Evolutionary conservation across 306 rosid genomes (phyloP), one percentile per base, ranked within the genome.

Genomic region (Prunus davidiana): DNA sequence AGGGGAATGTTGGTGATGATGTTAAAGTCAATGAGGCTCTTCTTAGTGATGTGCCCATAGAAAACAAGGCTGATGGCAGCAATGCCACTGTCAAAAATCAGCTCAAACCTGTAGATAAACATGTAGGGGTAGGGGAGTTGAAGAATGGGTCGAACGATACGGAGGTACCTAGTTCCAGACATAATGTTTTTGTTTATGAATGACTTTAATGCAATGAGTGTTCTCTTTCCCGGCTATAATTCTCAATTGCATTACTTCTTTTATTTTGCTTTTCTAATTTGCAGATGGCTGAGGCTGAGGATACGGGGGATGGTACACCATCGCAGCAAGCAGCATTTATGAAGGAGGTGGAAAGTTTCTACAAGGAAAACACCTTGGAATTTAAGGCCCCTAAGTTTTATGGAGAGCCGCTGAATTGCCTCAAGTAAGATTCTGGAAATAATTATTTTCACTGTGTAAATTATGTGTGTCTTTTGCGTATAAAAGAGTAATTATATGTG

Each of bases 381-480:
- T 92, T 92, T 78, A 92, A 90, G 85, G 82, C 97, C 75, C 93
- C 93, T 24, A 92, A 90, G 80, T 92, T 92, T 80, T 90, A 92
- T 63, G 93, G 96, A 57, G 93, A 81, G 74, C 89, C 91, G 8
- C 87, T 92, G n/a, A 92, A 90, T 82, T 92, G 93, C 71, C 90
- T 92, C 8, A 92, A 92, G 97, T 89, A 88, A 30, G 93, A 78
- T 76, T 77, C 2, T n/a, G 55, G 3, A 47, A 51, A 41, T 80
- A 58, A 70, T 24, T 12, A 25, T 62, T 75, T 60, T 45, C 24
- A 6, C 32, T 12, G 2, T 47, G 61, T 49, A 22, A 24, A 60
- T 73, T 28, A 4, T 45, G 34, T 45, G 34, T 32, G 28, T 3
- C 16, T 22, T 55, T 55, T n/a, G 13, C 5, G 1, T 55, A n/a